Evolutionary conservation across 768 basidiomycete genomes (phyloP), one percentile per base, ranked within the genome.

Genomic region (Mrakia blollopis): DNA sequence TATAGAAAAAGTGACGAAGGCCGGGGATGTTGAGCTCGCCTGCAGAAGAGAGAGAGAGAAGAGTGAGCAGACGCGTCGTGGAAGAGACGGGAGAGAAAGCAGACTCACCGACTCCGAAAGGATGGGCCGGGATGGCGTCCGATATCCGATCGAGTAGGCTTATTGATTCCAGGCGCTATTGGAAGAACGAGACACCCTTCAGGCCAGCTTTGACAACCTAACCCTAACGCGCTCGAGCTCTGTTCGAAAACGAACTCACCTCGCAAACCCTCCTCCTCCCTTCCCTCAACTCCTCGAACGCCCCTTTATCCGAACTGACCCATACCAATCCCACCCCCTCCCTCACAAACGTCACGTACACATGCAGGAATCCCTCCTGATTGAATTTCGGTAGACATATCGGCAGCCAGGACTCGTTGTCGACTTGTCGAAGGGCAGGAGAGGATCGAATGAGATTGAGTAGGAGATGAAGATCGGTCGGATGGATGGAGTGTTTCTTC

Each of bases 351-450:
- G 79, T 78, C 85, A 87, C 61, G 80, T 95, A 97, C 18, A 93
- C 91, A 82, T 99, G 93, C 37, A 96, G 89, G 83, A 98, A 98
- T 1, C 91, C 91, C 7, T 89, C 85, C 0, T 92, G 86, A 81
- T 98, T 93, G 86, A 92, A 98, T 83, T 94, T 94, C 0, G 97
- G 96, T 4, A 99, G 87, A 82, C 97, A 98, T 67, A 99, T 88
- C 3, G 97, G 97, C 11, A 98, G 88, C 93, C 94, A 99, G 9
- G 91, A 91, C 21, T 94, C 91, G 10, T 67, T 73, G 10, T 73
- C 77, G 11, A 93, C 86, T 9, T 80, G 90, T 0, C 79, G 91
- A 13, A 90, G 89, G 2, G 90, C 91, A 7, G 93, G 91, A 0
- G 93, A 91, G 0, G 92, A 88, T 75, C 91, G 88, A 11, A 98